Evolutionary conservation across 495 filamentous ascomycete genomes (phyloP).

Genomic region (Bacidia gigantensis): DNA sequence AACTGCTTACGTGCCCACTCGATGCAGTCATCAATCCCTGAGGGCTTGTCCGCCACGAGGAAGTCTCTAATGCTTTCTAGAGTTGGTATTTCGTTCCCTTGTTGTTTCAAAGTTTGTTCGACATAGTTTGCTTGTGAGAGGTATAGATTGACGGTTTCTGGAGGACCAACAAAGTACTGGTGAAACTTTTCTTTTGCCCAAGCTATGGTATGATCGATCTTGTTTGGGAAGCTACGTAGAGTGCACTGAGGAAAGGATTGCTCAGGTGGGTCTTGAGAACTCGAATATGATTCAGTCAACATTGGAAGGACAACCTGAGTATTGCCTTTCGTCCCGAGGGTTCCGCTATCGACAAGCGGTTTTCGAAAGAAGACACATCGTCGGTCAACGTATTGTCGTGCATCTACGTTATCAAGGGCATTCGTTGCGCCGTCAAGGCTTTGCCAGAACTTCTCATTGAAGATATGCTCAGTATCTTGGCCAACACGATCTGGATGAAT

Average conservation of each 20-base stretch:
- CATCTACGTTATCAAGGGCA: constrained; percentile 95
- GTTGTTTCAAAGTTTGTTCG: constrained; percentile 77
- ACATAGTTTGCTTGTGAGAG: constrained; percentile 85
- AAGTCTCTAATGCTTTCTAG: constrained; percentile 80
- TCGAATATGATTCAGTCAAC: constrained; percentile 94
- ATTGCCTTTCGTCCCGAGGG: constrained; percentile 96
- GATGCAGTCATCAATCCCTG: constrained; percentile 91
- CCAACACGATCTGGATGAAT: constrained; percentile 82
- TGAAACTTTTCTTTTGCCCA: constrained; percentile 96
- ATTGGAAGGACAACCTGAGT: constrained; percentile 85
- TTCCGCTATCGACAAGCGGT: constrained; percentile 90
- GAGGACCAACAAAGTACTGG: constrained; percentile 79
- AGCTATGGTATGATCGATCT: constrained; percentile 97
- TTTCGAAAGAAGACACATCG: constrained; percentile 98
- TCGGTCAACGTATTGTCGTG: constrained; percentile 91
- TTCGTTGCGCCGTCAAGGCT: constrained; percentile 87
- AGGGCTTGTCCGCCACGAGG: constrained; percentile 83
- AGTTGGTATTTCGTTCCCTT: constrained; percentile 91
- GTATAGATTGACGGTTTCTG: constrained; percentile 92
- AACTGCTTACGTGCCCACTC: constrained; percentile 88
- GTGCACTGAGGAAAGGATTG: constrained; percentile 99
- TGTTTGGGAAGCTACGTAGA: constrained; percentile 92
- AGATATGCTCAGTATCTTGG: constrained; percentile 83
- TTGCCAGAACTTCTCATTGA: constrained; percentile 91
- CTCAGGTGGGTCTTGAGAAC: constrained; percentile 95